phyloP scores from a whole-genome alignment of 2,329 filamentous ascomycete species.

The Colletotrichum tropicale region DNA sequence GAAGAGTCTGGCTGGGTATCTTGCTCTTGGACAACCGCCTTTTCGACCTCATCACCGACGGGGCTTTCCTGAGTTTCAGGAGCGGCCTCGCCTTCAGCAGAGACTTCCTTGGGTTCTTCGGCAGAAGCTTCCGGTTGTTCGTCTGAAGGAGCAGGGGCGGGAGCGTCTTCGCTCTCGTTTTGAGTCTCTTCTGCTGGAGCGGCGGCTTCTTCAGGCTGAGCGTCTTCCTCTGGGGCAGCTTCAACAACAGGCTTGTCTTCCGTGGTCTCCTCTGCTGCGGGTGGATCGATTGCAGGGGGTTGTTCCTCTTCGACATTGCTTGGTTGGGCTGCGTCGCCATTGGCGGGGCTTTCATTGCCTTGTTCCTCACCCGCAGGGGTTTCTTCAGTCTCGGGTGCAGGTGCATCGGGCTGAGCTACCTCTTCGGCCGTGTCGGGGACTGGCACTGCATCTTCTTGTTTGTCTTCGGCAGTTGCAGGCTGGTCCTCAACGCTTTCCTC shows the following conservation, averaged over 20 bases:
- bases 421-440: neutral
- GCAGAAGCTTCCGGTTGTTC: neutral
- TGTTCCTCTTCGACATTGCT: neutral
- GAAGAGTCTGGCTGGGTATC: neutral
- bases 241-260: neutral
- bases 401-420: neutral
- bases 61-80: neutral
- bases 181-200: neutral
- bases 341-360: neutral
- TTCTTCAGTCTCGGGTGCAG: neutral
- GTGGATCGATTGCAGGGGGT: neutral
- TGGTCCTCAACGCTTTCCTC: neutral
- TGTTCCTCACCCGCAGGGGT: neutral
- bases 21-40: neutral
- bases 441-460: neutral
- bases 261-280: neutral
- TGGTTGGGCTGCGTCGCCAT: neutral
- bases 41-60: neutral
- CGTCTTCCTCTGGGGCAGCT: neutral
- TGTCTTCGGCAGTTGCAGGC: neutral
- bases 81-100: neutral
- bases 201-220: neutral
- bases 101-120: neutral
- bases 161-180: neutral
- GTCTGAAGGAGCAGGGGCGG: neutral